Base-by-base conservation (phyloP, 2,329 filamentous ascomycete species). In the Penicillium sp. region DNA sequence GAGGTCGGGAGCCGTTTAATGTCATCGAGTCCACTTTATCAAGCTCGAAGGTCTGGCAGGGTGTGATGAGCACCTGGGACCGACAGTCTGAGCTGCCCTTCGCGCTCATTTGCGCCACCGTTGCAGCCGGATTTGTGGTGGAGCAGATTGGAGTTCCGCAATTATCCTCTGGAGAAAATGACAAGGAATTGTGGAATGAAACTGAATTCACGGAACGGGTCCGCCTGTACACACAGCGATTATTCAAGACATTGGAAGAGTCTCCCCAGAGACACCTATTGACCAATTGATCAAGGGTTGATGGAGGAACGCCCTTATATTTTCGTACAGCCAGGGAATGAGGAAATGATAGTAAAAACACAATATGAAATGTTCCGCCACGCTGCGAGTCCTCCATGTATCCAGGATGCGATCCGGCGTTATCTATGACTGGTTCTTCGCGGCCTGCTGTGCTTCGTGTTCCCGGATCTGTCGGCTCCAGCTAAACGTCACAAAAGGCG, bases 91-190 rank as follows among this genome's bases (percentile, higher is more conserved):
- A 57, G 47, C 36, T 69, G 85, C 27, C 77, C 81, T 43, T 80
- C 52, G 88, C 87, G 4, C 80, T 84, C 4, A 71, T 77, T 0
- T 90, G 83, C 78, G 92, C 82, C 3, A 83, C 78, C 30, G 75
- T 96, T 4, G 83, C 87, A 2, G 90, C 92, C 6, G 89, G 88
- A 55, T 92, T 95, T 62, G 86, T 86, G 11, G 94, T 98, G 54
- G 89, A 98, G 65, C 92, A 98, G 62, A 80, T 94, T 35, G 90
- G 92, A 0, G 77, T 93, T 61, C 90, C 90, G 12, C 45, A 41
- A 13, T 53, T 66, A 14, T 56, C 59, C 32, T 45, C 40, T 28
- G 37, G 54, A 41, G 51, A 45, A 4, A 49, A 57, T 37, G 64
- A 57, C 26, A 53, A 54, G 34, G 65, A 69, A 44, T 48, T 56